A percentile compares a stretch with the other conserved stretches of the same genome.
Evolutionary conservation across 139 green algal genomes (phyloP).

Genomic region (Deuterostichococcus epilithicus): DNA sequence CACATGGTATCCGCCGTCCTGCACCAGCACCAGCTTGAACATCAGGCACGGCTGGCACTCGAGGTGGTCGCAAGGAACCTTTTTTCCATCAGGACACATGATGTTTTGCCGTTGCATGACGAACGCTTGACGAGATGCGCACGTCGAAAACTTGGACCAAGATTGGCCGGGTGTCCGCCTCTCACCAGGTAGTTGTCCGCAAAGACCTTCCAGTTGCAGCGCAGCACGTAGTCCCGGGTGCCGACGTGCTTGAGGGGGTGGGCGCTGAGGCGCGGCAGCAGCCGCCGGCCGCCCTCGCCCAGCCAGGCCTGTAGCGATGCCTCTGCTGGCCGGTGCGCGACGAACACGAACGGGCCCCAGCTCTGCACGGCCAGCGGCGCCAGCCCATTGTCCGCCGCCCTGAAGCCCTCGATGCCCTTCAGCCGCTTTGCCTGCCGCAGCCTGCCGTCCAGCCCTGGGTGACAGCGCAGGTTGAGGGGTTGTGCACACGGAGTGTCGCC

Average conservation of each 20-base stretch:
- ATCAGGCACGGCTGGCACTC: not conserved
- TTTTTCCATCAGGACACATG: too few species aligned
- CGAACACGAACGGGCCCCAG: conserved; percentile 31
- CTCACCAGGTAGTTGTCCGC: conserved; percentile 63
- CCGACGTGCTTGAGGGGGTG: conserved; percentile 33
- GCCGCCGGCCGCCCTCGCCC: conserved; percentile 1
- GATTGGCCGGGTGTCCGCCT: too few species aligned
- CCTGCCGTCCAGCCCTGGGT: conserved; percentile 31
- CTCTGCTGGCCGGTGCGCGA: not conserved
- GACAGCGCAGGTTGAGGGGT: not conserved
- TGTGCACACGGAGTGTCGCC: not conserved
- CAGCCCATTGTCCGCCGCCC: conserved; percentile 32
- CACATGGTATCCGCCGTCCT: conserved; percentile 63
- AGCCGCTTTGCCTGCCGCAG: conserved; percentile 39
- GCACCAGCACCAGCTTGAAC: not conserved
- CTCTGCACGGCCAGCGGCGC: conserved; percentile 22
- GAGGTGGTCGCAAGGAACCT: not conserved
- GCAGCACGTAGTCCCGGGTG: conserved; percentile 32
- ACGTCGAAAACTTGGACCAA: too few species aligned
- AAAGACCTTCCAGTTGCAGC: conserved; percentile 74
- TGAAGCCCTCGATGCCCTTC: conserved; percentile 50
- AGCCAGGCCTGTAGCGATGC: conserved; percentile 11
- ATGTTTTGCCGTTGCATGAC: not conserved
- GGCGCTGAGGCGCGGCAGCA: conserved; percentile 9
- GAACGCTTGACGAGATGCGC: not conserved